Percentiles rank a stretch among this genome's conserved stretches.
Conservation (phyloP, 352 stramenopile species). For the Globisporangium acanthophoron region DNA sequence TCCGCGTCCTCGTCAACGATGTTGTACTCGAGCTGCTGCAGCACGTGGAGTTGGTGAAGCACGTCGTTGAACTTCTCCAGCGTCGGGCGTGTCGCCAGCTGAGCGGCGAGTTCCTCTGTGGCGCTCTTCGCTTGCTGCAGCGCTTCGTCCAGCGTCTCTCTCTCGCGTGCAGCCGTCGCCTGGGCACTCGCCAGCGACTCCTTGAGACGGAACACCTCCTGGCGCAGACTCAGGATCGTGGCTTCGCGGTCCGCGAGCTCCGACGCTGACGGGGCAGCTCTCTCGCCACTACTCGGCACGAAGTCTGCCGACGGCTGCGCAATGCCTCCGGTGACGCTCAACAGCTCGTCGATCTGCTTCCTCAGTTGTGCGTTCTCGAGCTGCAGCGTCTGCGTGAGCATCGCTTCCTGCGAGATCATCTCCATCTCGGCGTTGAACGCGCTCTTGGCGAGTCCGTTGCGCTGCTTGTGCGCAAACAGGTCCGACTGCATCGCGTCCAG, state of each 20-base stretch:
- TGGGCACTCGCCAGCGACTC: slow-evolving; percentile 27
- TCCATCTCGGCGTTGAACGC: slow-evolving; percentile 84
- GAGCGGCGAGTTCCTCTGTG: slow-evolving; percentile 26
- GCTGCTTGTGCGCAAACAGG: slow-evolving; percentile 86
- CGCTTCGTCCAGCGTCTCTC: slow-evolving; percentile 24
- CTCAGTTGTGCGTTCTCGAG: slow-evolving; percentile 84
- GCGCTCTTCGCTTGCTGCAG: slow-evolving; percentile 22
- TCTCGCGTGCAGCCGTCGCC: slow-evolving; percentile 21
- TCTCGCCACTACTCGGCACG: not conserved
- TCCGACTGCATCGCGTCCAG: slow-evolving; percentile 90
- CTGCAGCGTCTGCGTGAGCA: slow-evolving; percentile 68
- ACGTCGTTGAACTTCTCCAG: slow-evolving; percentile 86
- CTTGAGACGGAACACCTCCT: slow-evolving; percentile 59
- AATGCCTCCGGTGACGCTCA: slow-evolving; percentile 21
- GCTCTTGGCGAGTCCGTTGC: slow-evolving; percentile 47
- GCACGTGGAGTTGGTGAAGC: slow-evolving; percentile 85
- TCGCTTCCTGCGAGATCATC: slow-evolving; percentile 79
- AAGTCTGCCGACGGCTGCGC: not conserved
- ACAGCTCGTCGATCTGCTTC: slow-evolving; percentile 73
- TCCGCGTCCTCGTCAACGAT: slow-evolving; percentile 65
- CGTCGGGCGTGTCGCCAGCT: slow-evolving; percentile 67
- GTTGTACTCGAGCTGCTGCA: slow-evolving; percentile 91
- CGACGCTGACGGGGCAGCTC: slow-evolving; percentile 1
- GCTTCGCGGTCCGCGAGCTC: slow-evolving; percentile 56
- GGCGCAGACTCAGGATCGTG: slow-evolving; percentile 37